Evolutionary conservation across 441 rosid species (phyloP), one percentile per base, ranked within the genome.

Genomic region (Gossypium gossypioides): DNA sequence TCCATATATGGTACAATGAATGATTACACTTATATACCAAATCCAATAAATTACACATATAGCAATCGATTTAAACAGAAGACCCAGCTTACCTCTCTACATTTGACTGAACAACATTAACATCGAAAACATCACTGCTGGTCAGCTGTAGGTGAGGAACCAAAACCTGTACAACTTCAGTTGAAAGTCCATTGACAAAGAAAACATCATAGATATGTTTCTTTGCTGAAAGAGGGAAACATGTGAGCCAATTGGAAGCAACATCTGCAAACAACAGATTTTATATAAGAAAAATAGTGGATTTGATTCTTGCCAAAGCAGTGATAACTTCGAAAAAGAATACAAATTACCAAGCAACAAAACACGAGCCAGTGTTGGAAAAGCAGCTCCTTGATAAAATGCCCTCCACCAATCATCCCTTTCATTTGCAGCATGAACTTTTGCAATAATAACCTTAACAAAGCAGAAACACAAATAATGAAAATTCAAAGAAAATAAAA

Each of bases 201-300:
- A 92, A 95, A 77, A 76, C 74, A 82, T 92, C 97, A 72, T 92
- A 95, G 32, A 88, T 81, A 75, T 82, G 88, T 76, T 85, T 86
- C 80, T 72, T 84, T 50, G 88, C 90, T 64, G 97, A 85, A 71
- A 86, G 68, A 48, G 99, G 87, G 83, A 95, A 95, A 82, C 96
- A 95, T 70, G 95, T 79, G 1, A 95, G 86, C 98, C 98, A 92
- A 81, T 88, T 83, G 73, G 93, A 86, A 74, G 97, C 89, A 73
- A 92, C 83, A 86, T 95, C 99, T 95, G 88, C 84, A 81, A 25
- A 50, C 72, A 76, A 81, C 46, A 60, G 34, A 70, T 76, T 16
- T 9, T 24, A 61, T 63, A 18, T 78, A 34, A 72, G 64, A 72
- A 46, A 37, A 60, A 52, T 9, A 2, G 8, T 15, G 42, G 44